Evolutionary conservation across 495 filamentous ascomycete species (phyloP), one percentile per base, ranked within the genome.

Genomic region (Xylaria venustula): DNA sequence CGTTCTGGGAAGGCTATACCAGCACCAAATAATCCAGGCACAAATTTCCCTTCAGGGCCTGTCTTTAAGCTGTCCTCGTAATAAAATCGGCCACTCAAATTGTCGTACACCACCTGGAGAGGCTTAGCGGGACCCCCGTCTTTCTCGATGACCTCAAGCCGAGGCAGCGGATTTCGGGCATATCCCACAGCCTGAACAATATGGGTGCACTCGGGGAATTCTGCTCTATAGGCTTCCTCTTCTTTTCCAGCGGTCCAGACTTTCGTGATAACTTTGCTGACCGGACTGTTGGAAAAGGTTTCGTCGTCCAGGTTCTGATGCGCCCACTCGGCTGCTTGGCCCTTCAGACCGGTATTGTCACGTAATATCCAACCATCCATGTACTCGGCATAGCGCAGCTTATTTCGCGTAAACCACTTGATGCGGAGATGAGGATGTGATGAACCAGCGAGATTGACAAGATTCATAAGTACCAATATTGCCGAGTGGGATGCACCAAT

Each of bases 301-400:
- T 75, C 77, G 41, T 81, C 81, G 62, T 87, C 85, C 1, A 87
- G 73, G 47, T 85, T 76, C 14, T 78, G 71, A 45, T 75, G 77
- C 2, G 84, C 85, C 70, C 83, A 88, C n/a, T 80, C 73, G 0
- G 83, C 84, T 0, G 81, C 84, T 2, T 72, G 70, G n/a, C 85
- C 85, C 66, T 87, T 87, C 15, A 87, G 71, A 2, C 85, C 85
- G 3, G 85, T 87, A 70, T 87, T 87, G 60, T 87, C 85, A 49
- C 81, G 81, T 53, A 85, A 69, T 51, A 86, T 83, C 84, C 84
- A 87, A 53, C 81, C 83, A 48, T 84, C 82, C 72, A 74, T 84
- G 67, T 77, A 83, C 65, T 84, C 81, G 15, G 85, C 85, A 47
- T 87, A 87, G 50, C 83, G 82, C 28, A 87, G 78, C 0, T 77